A percentile compares a stretch with the other conserved stretches of the same genome.
phyloP scores from a whole-genome alignment of 73 alveolate genomes.

The Stentor coeruleus region DNA sequence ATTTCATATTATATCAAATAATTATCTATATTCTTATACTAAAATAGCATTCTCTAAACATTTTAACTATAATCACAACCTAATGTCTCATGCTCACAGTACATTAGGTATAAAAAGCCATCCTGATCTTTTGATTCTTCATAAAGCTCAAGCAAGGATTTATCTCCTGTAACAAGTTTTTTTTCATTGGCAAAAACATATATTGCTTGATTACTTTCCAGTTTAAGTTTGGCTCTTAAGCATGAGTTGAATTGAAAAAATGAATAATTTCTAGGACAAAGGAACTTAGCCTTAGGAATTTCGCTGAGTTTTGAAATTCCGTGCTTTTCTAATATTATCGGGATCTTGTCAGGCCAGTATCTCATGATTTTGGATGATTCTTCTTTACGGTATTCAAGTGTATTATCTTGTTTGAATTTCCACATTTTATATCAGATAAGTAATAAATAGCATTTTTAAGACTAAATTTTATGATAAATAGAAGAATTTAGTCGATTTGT shows the following conservation, averaged over 20 bases:
- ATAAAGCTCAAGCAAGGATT: conserved; percentile 60
- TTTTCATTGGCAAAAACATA: conserved; percentile 62
- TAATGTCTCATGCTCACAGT: conserved; percentile 37
- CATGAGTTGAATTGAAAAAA: conserved; percentile 64
- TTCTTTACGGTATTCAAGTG: conserved; percentile 45
- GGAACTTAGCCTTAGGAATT: conserved; percentile 69
- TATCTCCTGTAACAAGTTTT: conserved; percentile 39
- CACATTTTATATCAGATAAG: conserved; percentile 20
- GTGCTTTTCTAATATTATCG: conserved; percentile 76
- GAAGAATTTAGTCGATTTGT: no score
- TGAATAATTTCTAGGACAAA: conserved; percentile 67
- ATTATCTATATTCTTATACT: no score
- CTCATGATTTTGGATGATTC: conserved; percentile 58
- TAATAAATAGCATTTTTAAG: no score
- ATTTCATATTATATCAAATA: no score
- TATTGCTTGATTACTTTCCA: conserved; percentile 58
- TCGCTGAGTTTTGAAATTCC: conserved; percentile 54
- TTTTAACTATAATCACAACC: conserved; percentile 2
- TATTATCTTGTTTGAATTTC: conserved; percentile 9
- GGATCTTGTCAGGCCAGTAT: conserved; percentile 71
- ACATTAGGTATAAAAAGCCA: conserved; percentile 60
- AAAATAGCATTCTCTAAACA: no score
- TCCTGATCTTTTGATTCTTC: conserved; percentile 55
- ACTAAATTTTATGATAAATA: no score
- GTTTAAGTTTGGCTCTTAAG: conserved; percentile 65